Evolutionary conservation across 352 stramenopile species (phyloP).

Genomic region (Phytophthora tubulina): DNA sequence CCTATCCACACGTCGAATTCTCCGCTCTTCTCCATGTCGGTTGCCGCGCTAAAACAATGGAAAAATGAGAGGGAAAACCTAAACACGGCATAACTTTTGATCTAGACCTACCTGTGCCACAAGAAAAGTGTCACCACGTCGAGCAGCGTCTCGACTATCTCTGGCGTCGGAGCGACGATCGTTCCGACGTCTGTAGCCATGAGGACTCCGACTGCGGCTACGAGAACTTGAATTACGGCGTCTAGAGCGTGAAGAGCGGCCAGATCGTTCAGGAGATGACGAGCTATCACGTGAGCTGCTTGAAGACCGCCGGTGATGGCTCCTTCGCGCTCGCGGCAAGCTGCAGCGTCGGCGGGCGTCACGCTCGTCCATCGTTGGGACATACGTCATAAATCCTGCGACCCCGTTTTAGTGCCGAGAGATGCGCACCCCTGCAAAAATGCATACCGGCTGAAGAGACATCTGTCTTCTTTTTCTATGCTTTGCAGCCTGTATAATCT

Average conservation of each 20-base stretch:
- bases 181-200: conserved; percentile 4
- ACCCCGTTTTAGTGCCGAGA: conserved; percentile 20
- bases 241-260: conserved; percentile 8
- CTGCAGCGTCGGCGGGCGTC: conserved; percentile 22
- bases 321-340: conserved; percentile 11
- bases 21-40: neutral
- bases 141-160: conserved; percentile 5
- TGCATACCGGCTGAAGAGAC: conserved; percentile 13
- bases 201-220: conserved; percentile 29
- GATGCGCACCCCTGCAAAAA: conserved; percentile 19
- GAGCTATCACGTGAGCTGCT: conserved; percentile 19
- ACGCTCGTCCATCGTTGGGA: conserved; percentile 21
- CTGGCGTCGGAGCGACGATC: neutral
- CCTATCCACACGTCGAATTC: conserved; percentile 12
- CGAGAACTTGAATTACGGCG: conserved; percentile 12
- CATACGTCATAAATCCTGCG: conserved; percentile 4
- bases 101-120: conserved; percentile 9
- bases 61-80: conserved; percentile 1
- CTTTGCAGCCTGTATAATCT: neutral
- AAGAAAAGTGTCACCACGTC: neutral
- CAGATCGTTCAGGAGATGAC: conserved; percentile 11
- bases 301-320: neutral
- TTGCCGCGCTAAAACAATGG: neutral
- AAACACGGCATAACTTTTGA: conserved; percentile 13
- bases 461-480: conserved; percentile 12